These are phyloP conservation scores for Stentor coeruleus DNA, from an alignment of 73 alveolate genomes.

Conservation along the genomic window DNA sequence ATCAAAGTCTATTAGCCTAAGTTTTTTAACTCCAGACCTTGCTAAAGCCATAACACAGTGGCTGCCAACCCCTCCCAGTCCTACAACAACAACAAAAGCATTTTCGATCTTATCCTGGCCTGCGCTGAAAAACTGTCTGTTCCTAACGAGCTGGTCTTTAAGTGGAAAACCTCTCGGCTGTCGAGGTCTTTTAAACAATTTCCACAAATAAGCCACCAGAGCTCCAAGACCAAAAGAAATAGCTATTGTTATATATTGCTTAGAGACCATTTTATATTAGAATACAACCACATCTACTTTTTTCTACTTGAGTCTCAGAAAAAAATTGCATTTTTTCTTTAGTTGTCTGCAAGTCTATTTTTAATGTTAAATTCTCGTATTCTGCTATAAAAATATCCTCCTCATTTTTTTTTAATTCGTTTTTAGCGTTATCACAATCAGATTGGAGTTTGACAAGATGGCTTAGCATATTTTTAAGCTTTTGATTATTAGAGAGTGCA, in stretches of 20 bases:
- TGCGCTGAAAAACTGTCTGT: constrained; percentile 56
- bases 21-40: constrained; percentile 74
- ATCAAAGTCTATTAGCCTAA: constrained; percentile 89
- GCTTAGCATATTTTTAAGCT: too few relatives aligned
- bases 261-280: constrained; percentile 6
- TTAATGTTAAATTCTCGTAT: too few relatives aligned
- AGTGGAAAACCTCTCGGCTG: constrained; percentile 13
- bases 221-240: background rate
- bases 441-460: too few relatives aligned
- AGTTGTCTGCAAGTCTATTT: too few relatives aligned
- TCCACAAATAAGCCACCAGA: background rate
- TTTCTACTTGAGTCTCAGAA: too few relatives aligned
- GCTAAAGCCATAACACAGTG: constrained; percentile 67
- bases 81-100: constrained; percentile 74
- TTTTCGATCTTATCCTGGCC: constrained; percentile 44
- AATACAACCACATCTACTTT: too few relatives aligned
- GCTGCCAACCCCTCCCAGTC: constrained; percentile 98
- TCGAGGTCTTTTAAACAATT: background rate
- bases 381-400: too few relatives aligned
- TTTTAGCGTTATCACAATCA: too few relatives aligned
- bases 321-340: too few relatives aligned
- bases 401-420: too few relatives aligned
- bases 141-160: constrained; percentile 48
- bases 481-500: too few relatives aligned
- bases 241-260: background rate